Evolutionary conservation across 495 filamentous ascomycete genomes (phyloP), one percentile per base, ranked within the genome.

Genomic region (Tuber aestivum): DNA sequence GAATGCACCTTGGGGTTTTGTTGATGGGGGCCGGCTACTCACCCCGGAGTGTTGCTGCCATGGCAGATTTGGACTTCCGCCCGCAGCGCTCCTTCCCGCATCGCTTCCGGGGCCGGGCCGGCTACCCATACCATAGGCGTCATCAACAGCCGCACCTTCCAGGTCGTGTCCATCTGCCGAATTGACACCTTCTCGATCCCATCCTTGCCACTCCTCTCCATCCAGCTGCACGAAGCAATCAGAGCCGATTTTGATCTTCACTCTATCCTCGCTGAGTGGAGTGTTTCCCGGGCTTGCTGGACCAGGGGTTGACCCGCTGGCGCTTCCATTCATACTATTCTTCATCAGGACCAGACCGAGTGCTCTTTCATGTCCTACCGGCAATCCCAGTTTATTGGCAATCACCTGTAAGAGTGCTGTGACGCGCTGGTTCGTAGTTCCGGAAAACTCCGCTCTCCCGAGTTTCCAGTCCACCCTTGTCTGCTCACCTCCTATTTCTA

Each of bases 211-310:
- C 79, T 85, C 86, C 71, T 87, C 86, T 5, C 92, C 92, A 79
- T 97, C 92, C n/a, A 97, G 83, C 32, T 83, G 86, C 27, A 97
- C 85, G 78, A 90, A 88, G 8, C 92, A 87, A n/a, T 95, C 91
- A 1, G 85, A 83, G 14, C 88, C 91, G 65, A 94, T 84, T 2
- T 86, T 84, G 41, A 95, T 87, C 78, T 91, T 90, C 20, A 96
- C 89, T 9, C 87, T 84, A 71, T 93, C 90, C 78, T 93, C 91
- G 76, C 89, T 90, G 14, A 93, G 83, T 1, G 91, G 88, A 0
- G 90, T 92, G 76, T 91, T 92, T 1, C 91, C 91, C 0, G 92
- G 91, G 70, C 89, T 91, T 0, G 89, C 85, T 4, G 14, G 91
- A 86, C 81, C 89, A 84, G 75, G 84, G 84, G 74, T 85, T 82